A percentile compares a stretch with the other conserved stretches of the same genome.
phyloP scores from a whole-genome alignment of 345 rosid genomes.

The Erucastrum elatum region DNA sequence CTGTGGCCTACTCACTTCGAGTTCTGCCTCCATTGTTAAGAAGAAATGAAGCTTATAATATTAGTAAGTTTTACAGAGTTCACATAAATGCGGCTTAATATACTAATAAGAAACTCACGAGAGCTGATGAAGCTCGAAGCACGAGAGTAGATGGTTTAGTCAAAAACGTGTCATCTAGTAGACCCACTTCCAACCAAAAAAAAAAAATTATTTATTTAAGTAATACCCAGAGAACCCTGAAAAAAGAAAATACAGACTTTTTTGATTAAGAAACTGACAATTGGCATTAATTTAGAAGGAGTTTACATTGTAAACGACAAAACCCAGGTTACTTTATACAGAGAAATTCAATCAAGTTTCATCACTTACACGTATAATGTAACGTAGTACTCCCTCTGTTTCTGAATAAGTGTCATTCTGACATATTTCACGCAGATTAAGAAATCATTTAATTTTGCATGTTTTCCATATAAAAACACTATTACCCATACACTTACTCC shows the following conservation, averaged over 20 bases:
- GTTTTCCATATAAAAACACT: too few relatives aligned
- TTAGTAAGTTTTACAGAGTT: not conserved
- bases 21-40: slow-evolving; percentile 28
- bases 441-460: too few relatives aligned
- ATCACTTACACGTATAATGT: slow-evolving; percentile 15
- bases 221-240: not conserved
- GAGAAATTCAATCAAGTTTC: not conserved
- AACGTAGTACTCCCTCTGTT: too few relatives aligned
- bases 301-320: slow-evolving; percentile 27
- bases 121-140: slow-evolving; percentile 37
- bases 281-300: slow-evolving; percentile 25
- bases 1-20: slow-evolving; percentile 17
- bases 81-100: slow-evolving; percentile 20
- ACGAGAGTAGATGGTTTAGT: slow-evolving; percentile 38
- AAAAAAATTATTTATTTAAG: not conserved
- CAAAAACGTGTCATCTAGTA: slow-evolving; percentile 37
- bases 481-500: too few relatives aligned
- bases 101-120: slow-evolving; percentile 26
- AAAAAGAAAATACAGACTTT: not conserved
- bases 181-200: slow-evolving; percentile 32
- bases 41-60: not conserved
- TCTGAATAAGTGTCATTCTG: too few relatives aligned
- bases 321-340: not conserved
- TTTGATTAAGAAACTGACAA: slow-evolving; percentile 16
- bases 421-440: too few relatives aligned